Evolutionary conservation across 106 monocot genomes (phyloP).

Genomic region (Acorus calamus): DNA sequence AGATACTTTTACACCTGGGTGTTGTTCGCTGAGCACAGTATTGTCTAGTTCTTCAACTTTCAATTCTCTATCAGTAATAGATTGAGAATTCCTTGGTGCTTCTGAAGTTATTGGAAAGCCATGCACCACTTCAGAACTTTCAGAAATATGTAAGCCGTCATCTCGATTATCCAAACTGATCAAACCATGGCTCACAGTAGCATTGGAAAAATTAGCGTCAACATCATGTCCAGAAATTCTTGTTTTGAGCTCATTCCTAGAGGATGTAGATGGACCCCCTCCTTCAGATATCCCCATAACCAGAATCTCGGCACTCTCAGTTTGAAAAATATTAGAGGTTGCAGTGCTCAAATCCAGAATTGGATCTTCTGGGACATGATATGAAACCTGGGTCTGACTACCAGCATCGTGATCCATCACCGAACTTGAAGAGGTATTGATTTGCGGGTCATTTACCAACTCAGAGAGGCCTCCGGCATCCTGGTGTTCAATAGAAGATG

Average conservation of each 20-base stretch:
- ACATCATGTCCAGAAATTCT: neutral
- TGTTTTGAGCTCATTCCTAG: neutral
- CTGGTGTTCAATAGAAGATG: neutral
- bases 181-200: too few species aligned
- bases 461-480: too few species aligned
- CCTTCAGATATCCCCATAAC: neutral
- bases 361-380: too few species aligned
- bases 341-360: neutral
- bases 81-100: neutral
- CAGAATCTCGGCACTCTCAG: neutral
- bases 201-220: neutral
- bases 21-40: neutral
- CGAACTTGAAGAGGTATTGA: too few species aligned
- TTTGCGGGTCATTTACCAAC: too few species aligned
- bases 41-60: too few species aligned
- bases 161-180: neutral
- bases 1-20: neutral
- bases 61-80: neutral
- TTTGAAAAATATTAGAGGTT: constrained; percentile 4
- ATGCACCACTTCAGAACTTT: constrained; percentile 13
- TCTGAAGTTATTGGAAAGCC: constrained; percentile 8
- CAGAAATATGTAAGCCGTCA: constrained; percentile 14
- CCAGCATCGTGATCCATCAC: too few species aligned
- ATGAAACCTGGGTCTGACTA: too few species aligned
- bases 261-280: neutral